Evolutionary conservation across 352 stramenopile genomes (phyloP).

Genomic region (Globisporangium recalcitrans): DNA sequence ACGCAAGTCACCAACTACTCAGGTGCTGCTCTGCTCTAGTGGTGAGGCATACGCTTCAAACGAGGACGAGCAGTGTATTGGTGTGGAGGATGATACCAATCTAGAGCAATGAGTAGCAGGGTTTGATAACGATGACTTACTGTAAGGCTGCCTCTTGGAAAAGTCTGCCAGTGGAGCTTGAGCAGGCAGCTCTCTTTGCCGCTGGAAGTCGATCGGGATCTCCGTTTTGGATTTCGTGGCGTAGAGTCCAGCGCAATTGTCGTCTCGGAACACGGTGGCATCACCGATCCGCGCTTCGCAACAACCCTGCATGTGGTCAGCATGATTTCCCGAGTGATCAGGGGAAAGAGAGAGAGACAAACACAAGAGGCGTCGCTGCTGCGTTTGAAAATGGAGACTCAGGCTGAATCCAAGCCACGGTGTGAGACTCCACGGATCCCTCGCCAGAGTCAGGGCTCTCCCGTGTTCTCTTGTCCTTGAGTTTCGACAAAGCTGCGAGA

Average conservation of each 20-base stretch:
- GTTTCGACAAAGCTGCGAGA: too few species aligned
- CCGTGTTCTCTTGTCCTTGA: not conserved
- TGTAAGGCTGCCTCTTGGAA: conserved; percentile 3
- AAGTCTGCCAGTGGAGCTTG: too few species aligned
- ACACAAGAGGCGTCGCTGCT: too few species aligned
- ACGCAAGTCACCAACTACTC: too few species aligned
- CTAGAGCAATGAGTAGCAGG: too few species aligned
- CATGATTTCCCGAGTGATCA: too few species aligned
- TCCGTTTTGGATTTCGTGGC: not conserved
- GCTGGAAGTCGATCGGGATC: not conserved
- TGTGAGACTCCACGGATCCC: conserved; percentile 1
- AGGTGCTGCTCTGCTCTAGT: too few species aligned
- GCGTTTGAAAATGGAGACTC: too few species aligned
- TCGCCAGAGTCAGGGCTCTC: not conserved
- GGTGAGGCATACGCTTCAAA: too few species aligned
- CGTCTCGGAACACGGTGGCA: not conserved
- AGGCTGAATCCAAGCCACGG: not conserved
- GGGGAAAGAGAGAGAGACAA: too few species aligned
- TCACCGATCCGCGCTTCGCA: not conserved
- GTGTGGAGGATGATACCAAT: too few species aligned
- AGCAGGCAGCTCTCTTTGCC: not conserved
- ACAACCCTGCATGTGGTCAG: not conserved
- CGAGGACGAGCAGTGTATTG: too few species aligned
- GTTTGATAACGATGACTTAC: not conserved
- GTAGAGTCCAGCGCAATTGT: not conserved